These are phyloP conservation scores for Collybia mongolica DNA, from an alignment of 768 basidiomycete genomes.

Conservation along the genomic window DNA sequence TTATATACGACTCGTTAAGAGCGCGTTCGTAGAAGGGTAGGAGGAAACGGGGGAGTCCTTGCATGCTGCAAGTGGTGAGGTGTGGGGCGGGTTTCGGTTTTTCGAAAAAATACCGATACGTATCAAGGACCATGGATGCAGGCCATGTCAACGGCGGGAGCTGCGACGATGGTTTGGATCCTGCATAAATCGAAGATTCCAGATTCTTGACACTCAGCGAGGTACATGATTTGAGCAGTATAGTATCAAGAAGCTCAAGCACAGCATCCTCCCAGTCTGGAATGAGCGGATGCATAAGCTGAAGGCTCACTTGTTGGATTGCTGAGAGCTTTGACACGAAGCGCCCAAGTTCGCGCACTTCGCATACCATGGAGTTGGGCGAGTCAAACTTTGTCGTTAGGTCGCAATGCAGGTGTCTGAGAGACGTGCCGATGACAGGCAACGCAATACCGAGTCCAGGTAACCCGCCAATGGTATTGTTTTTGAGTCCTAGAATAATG, in stretches of 20 bases:
- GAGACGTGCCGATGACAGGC: neutral
- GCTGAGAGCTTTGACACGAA: neutral
- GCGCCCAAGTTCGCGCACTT: neutral
- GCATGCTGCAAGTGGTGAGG: slow-evolving; percentile 1
- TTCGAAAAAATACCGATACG: neutral
- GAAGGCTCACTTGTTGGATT: neutral
- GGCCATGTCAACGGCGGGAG: neutral
- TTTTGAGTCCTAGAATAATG: neutral
- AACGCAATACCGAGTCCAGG: slow-evolving; percentile 2
- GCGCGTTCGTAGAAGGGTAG: slow-evolving; percentile 1
- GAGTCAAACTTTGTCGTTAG: slow-evolving; percentile 3
- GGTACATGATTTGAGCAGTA: slow-evolving; percentile 2
- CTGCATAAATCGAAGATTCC: neutral
- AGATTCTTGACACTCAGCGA: slow-evolving; percentile 1
- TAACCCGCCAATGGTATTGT: neutral
- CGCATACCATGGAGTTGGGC: neutral
- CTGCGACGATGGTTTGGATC: neutral
- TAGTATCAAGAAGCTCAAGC: neutral
- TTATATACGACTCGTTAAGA: slow-evolving; percentile 2
- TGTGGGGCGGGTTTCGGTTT: neutral
- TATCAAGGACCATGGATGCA: neutral
- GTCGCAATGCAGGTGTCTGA: neutral
- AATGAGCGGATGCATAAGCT: slow-evolving; percentile 1
- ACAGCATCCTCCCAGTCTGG: slow-evolving; percentile 1
- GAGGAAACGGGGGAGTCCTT: slow-evolving; percentile 3